A percentile compares a stretch with the other conserved stretches of the same genome.
Conservation (phyloP, 1,284 basidiomycete genomes). For the Sanguinoderma infundibulare region DNA sequence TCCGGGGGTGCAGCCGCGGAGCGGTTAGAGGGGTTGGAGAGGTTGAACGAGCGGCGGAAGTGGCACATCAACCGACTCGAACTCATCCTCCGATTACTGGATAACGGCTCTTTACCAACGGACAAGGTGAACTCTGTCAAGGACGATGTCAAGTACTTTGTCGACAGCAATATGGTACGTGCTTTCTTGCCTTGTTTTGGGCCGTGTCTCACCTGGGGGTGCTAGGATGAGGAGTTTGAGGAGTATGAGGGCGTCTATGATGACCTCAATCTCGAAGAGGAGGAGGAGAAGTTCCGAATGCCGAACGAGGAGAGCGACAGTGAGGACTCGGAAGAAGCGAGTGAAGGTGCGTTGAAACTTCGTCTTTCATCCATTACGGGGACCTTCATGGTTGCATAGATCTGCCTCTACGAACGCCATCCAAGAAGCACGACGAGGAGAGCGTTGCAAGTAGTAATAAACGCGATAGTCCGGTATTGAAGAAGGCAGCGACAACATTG, state of each 20-base stretch:
- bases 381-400: constrained; percentile 32
- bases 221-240: constrained; percentile 95
- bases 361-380: background rate
- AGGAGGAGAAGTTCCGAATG: constrained; percentile 91
- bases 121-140: constrained; percentile 87
- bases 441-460: constrained; percentile 71
- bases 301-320: constrained; percentile 72
- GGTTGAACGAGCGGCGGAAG: constrained; percentile 90
- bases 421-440: constrained; percentile 81
- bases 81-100: constrained; percentile 90
- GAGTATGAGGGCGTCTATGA: constrained; percentile 99
- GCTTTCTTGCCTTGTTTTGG: constrained; percentile 11
- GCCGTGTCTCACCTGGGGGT: constrained; percentile 10
- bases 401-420: constrained; percentile 62
- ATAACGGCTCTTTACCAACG: constrained; percentile 89
- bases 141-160: constrained; percentile 97
- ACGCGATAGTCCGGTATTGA: constrained; percentile 78
- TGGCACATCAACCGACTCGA: constrained; percentile 97
- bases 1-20: constrained; percentile 65
- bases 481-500: constrained; percentile 67
- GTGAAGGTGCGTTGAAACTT: constrained; percentile 57
- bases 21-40: constrained; percentile 84
- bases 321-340: constrained; percentile 71
- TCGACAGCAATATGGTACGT: constrained; percentile 93
- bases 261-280: constrained; percentile 96